phyloP scores from a whole-genome alignment of 1,284 basidiomycete genomes.

The Cutaneotrichosporon dermatis region DNA sequence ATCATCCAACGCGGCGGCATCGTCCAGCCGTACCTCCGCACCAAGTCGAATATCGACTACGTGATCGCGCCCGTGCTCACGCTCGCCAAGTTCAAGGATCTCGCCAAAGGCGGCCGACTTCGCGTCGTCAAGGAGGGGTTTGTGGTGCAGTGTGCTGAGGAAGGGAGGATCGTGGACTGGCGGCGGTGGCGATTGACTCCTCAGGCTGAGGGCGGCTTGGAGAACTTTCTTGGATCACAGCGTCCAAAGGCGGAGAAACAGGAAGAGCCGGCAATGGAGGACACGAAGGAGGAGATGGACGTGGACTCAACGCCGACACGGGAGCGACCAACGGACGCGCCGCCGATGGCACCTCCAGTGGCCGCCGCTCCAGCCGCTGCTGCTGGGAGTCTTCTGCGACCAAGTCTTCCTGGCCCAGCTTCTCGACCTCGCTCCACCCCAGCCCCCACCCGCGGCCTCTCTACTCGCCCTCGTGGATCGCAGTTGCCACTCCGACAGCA shows the following conservation, averaged over 20 bases:
- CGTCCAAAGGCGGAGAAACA: neutral
- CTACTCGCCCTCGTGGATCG: no score
- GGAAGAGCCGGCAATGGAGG: neutral
- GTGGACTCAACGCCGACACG: neutral
- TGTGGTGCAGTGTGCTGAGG: conserved; percentile 70
- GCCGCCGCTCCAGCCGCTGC: neutral
- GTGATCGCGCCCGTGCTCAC: conserved; percentile 87
- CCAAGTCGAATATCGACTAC: conserved; percentile 50
- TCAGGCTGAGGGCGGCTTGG: conserved; percentile 18
- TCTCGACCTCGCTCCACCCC: no score
- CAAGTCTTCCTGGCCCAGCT: no score
- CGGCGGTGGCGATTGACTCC: conserved; percentile 35
- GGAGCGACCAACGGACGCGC: neutral
- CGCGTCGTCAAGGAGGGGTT: conserved; percentile 84
- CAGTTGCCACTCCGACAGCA: no score
- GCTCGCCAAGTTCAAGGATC: conserved; percentile 80
- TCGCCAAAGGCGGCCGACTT: conserved; percentile 60
- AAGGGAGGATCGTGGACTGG: conserved; percentile 56
- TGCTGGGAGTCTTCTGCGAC: no score
- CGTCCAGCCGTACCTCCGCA: conserved; percentile 58
- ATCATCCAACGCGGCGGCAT: conserved; percentile 78
- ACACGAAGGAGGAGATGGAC: neutral
- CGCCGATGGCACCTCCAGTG: no score
- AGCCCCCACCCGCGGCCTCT: no score
- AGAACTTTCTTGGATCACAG: conserved; percentile 23